A percentile compares a stretch with the other conserved stretches of the same genome.
phyloP scores from a whole-genome alignment of 148 eudicot species.

The Pouteria glomerata region DNA sequence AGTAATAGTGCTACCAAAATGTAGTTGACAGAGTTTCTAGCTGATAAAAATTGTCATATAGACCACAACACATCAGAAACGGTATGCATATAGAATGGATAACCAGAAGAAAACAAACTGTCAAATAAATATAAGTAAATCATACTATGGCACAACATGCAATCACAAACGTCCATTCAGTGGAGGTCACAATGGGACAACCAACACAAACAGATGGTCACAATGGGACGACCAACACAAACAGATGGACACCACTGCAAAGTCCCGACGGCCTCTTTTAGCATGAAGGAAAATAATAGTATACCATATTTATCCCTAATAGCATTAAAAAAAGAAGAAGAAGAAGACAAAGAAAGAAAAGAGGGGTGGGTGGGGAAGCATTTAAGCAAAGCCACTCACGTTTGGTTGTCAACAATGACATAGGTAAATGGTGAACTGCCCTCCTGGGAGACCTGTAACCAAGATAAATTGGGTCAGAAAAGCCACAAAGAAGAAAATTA shows the following conservation, averaged over 20 bases:
- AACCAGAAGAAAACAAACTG: background rate
- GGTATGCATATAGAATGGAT: background rate
- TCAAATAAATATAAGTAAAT: background rate
- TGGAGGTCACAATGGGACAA: too few relatives aligned
- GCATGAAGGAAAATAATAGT: slow-evolving; percentile 4
- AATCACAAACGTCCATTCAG: too few relatives aligned
- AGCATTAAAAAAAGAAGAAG: background rate
- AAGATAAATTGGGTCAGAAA: slow-evolving; percentile 12
- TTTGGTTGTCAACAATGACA: slow-evolving; percentile 83
- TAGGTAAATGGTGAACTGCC: slow-evolving; percentile 96
- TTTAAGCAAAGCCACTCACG: slow-evolving; percentile 43
- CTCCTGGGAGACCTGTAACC: slow-evolving; percentile 79
- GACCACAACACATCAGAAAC: background rate
- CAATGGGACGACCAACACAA: too few relatives aligned
- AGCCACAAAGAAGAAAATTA: slow-evolving; percentile 2
- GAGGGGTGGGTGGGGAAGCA: too few relatives aligned
- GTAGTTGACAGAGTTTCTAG: background rate
- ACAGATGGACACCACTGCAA: too few relatives aligned
- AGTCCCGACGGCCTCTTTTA: too few relatives aligned
- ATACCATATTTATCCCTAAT: too few relatives aligned
- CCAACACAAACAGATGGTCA: too few relatives aligned
- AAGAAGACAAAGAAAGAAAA: too few relatives aligned
- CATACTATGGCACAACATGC: background rate
- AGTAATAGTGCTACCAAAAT: background rate
- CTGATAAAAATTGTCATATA: background rate